A percentile compares a stretch with the other conserved stretches of the same genome.
Conservation (phyloP, 441 rosid species). For the Populus hybrid region DNA sequence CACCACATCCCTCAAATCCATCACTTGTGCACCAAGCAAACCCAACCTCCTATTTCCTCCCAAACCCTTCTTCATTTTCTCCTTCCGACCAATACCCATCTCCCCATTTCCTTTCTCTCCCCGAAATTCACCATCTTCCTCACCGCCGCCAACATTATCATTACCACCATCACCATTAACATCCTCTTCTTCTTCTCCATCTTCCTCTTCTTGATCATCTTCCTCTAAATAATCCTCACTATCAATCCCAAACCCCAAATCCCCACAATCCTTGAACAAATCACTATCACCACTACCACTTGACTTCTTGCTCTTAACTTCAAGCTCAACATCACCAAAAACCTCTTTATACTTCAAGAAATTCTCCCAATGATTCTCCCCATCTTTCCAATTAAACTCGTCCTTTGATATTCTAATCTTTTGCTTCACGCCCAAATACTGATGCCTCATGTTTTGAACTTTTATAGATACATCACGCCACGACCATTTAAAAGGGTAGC, state of each 20-base stretch:
- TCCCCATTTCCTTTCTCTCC: slow-evolving; percentile 29
- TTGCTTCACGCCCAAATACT: slow-evolving; percentile 79
- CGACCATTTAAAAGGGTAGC: slow-evolving; percentile 72
- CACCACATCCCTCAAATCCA: slow-evolving; percentile 52
- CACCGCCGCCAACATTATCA: slow-evolving; percentile 12
- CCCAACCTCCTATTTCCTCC: slow-evolving; percentile 41
- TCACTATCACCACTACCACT: slow-evolving; percentile 32
- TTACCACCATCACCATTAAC: slow-evolving; percentile 4
- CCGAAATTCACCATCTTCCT: slow-evolving; percentile 34
- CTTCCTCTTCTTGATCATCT: slow-evolving; percentile 41
- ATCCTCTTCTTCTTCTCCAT: slow-evolving; percentile 33
- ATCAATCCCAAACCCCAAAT: slow-evolving; percentile 52
- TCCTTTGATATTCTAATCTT: slow-evolving; percentile 57
- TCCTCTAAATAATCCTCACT: slow-evolving; percentile 54
- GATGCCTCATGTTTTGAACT: slow-evolving; percentile 81
- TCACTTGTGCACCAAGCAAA: slow-evolving; percentile 42
- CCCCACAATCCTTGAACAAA: slow-evolving; percentile 54
- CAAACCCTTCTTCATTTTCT: slow-evolving; percentile 30
- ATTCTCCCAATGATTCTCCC: slow-evolving; percentile 76
- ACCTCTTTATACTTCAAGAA: slow-evolving; percentile 71
- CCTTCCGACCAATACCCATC: slow-evolving; percentile 21
- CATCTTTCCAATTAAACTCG: slow-evolving; percentile 67
- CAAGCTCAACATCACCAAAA: slow-evolving; percentile 78
- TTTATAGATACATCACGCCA: slow-evolving; percentile 80
- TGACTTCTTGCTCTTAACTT: slow-evolving; percentile 46